These are phyloP conservation scores for Arxiozyma heterogenica DNA, from an alignment of 1,139 yeast genomes.

Conservation along the genomic window DNA sequence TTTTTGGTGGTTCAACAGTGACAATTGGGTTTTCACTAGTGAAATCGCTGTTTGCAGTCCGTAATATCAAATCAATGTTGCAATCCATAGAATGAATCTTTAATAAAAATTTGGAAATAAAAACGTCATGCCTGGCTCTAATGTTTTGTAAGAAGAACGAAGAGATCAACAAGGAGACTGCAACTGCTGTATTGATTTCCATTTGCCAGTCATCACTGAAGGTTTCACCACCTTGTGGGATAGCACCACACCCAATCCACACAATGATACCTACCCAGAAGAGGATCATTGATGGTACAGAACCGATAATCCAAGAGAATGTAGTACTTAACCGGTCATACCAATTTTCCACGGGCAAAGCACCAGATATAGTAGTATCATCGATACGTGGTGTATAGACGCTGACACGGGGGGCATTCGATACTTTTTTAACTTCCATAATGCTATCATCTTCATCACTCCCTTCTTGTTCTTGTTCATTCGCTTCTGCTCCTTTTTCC, in stretches of 20 bases:
- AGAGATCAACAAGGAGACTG: constrained; percentile 31
- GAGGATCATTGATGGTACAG: constrained; percentile 27
- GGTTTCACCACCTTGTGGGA: constrained; percentile 21
- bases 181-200: constrained; percentile 35
- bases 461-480: no score
- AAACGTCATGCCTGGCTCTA: constrained; percentile 31
- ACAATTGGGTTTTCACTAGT: constrained; percentile 21
- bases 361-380: constrained; percentile 6
- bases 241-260: constrained; percentile 34
- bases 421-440: neutral
- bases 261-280: constrained; percentile 33
- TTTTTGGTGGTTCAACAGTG: constrained; percentile 20
- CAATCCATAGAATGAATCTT: constrained; percentile 25
- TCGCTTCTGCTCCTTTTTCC: no score
- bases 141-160: constrained; percentile 33
- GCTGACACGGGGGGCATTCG: no score
- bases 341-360: constrained; percentile 23
- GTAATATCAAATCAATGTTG: constrained; percentile 24
- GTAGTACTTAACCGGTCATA: constrained; percentile 28
- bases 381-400: neutral
- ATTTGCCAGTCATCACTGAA: constrained; percentile 35
- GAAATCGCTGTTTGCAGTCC: constrained; percentile 20
- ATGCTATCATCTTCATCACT: neutral
- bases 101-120: constrained; percentile 22
- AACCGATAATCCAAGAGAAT: constrained; percentile 26